Evolutionary conservation across 2,329 filamentous ascomycete genomes (phyloP), one percentile per base, ranked within the genome.

Genomic region (Aspergillus luchuensis): DNA sequence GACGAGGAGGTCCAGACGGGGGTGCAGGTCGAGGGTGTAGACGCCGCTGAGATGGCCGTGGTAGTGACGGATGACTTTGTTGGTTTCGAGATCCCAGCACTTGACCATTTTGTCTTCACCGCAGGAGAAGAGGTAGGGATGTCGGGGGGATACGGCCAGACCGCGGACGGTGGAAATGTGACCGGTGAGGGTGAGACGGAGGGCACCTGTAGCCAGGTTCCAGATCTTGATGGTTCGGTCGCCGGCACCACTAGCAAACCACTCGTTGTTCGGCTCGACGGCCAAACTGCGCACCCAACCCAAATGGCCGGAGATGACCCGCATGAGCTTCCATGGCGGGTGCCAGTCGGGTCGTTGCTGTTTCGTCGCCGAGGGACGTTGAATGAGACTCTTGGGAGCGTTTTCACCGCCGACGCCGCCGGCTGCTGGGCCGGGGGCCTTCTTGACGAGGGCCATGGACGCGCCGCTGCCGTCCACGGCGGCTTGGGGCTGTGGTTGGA

Each of bases 71-170:
- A 98, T 97, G 62, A 99, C 95, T 78, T 97, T 97, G 81, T 99
- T 99, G n/a, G 94, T 97, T 78, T 99, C 95, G 66, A 99, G 81
- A 80, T 99, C 95, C 95, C 95, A 99, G 80, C 95, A 99, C 79
- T 99, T 99, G 64, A 99, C 95, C 93, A 97, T 97, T 82, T 99
- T 99, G 76, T 99, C 95, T 78, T 99, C 95, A 60, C 92, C 96
- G 72, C 95, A 99, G 10, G 92, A 97, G 78, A 99, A 99, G 8
- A 99, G 85, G 73, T 99, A 99, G 0, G 95, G 96, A 78, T 99
- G 95, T 50, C 95, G 84, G 15, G 93, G 91, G 19, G 92, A 97
- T 7, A 99, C 91, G 0, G 94, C 95, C 51, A 99, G 84, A 2
- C 95, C 95, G 56, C 93, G 88, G 0, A 97, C 93, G 4, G 92